These are phyloP conservation scores for Eutrema japonicum DNA, from an alignment of 345 rosid species.

Conservation along the genomic window DNA sequence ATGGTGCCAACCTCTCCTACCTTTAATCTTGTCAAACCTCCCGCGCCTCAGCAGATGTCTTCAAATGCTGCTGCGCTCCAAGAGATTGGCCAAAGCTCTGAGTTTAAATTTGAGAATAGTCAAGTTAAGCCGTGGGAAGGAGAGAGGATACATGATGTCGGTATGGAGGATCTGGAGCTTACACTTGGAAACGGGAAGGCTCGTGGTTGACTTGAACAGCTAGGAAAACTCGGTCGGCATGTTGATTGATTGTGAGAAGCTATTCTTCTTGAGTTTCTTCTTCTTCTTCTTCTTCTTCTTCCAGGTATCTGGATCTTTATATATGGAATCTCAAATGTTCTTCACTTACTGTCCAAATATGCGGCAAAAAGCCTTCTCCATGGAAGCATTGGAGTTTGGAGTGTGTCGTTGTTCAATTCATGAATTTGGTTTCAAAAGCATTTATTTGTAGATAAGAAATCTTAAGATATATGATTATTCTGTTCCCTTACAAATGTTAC, in stretches of 20 bases:
- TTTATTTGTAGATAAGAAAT: conserved; percentile 60
- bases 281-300: conserved; percentile 32
- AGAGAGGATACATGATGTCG: conserved; percentile 94
- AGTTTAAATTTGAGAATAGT: conserved; percentile 75
- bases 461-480: conserved; percentile 43
- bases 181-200: conserved; percentile 84
- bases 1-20: conserved; percentile 87
- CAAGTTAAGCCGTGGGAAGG: conserved; percentile 99
- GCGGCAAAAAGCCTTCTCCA: conserved; percentile 38
- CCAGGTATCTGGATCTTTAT: conserved; percentile 14
- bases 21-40: conserved; percentile 76
- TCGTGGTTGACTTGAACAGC: conserved; percentile 46
- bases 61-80: conserved; percentile 43
- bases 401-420: conserved; percentile 17
- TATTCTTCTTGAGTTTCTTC: conserved; percentile 12
- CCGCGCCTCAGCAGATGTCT: conserved; percentile 51
- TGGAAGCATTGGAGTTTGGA: conserved; percentile 35
- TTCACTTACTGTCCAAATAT: conserved; percentile 24
- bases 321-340: conserved; percentile 28
- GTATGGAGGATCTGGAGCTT: conserved; percentile 95
- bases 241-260: conserved; percentile 27
- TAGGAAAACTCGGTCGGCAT: conserved; percentile 4
- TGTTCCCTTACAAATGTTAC: conserved; percentile 39
- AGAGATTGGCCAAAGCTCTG: conserved; percentile 67
- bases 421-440: conserved; percentile 38